Base-by-base conservation (phyloP, 306 rosid genomes). In the Vachellia collinsii region DNA sequence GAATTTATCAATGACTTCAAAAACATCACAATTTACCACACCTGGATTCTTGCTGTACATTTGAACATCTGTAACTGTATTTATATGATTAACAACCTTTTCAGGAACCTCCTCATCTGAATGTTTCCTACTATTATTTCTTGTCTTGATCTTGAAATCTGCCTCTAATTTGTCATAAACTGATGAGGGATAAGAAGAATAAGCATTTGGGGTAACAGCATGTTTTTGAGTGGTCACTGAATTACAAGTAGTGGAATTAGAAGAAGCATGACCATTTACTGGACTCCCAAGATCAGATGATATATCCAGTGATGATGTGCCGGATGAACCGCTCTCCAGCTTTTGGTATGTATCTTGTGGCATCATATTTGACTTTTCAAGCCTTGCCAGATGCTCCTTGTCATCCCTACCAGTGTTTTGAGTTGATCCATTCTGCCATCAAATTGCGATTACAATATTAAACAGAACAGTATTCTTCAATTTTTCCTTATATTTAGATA, bases 271-370 rank as follows among this genome's bases (percentile, higher is more conserved):
- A 85, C 75, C 85, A 79, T 87, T 82, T 88, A 77, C 86, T 22
- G 93, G 89, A 85, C 89, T 91, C 64, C 88, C 92, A 39, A 85
- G 75, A 77, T 82, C 91, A 79, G 91, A 89, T 22, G 89, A 87
- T n/a, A 85, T 77, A 84, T 94, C 92, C 66, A 83, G 56, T 36
- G 95, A 84, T 37, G 94, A 86, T 11, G 87, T 75, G 76, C 79
- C 66, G 7, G 89, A 91, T 67, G 92, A 85, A 85, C 88, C 80
- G 74, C 80, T 73, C 85, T 86, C 85, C 80, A 74, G 81, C 65
- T 63, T 83, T 79, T 79, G 87, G 67, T 37, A 80, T 61, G 77
- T 78, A 64, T 50, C 90, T 73, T 84, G 90, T 50, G 58, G 86
- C 38, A 59, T 80, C 84, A 69, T 54, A 80, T 74, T 82, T 74